A percentile compares a stretch with the other conserved stretches of the same genome.
Conservation (phyloP, 768 basidiomycete genomes). For the Gyrodon lividus region DNA sequence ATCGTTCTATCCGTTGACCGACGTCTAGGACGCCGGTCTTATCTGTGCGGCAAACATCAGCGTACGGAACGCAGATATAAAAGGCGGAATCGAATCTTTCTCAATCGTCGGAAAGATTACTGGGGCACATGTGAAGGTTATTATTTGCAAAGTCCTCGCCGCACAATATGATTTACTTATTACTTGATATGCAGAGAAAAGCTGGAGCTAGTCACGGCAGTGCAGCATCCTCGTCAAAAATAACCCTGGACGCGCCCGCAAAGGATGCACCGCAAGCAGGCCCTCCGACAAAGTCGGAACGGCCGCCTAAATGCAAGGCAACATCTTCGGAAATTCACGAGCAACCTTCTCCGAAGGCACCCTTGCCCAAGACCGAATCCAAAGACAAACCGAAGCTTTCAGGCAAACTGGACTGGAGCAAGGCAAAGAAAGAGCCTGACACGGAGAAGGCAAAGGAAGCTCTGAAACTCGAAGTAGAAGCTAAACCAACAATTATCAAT, state of each 20-base stretch:
- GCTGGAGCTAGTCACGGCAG: slow-evolving; percentile 1
- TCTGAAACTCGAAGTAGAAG: slow-evolving; percentile 18
- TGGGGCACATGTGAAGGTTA: slow-evolving; percentile 47
- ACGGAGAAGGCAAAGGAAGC: slow-evolving; percentile 11
- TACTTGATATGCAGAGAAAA: slow-evolving; percentile 14
- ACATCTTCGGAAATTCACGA: slow-evolving; percentile 26
- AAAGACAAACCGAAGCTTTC: slow-evolving; percentile 34
- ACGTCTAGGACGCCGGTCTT: slow-evolving; percentile 43
- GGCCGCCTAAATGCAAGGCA: slow-evolving; percentile 22
- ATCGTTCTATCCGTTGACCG: neutral
- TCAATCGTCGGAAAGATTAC: slow-evolving; percentile 44
- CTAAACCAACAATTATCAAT: neutral
- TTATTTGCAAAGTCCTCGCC: neutral
- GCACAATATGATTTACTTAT: neutral
- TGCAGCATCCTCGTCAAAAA: slow-evolving; percentile 43
- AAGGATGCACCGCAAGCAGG: slow-evolving; percentile 11
- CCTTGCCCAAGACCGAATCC: slow-evolving; percentile 14
- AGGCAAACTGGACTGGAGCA: slow-evolving; percentile 65
- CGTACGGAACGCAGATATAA: slow-evolving; percentile 35
- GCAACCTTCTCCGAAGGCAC: slow-evolving; percentile 24
- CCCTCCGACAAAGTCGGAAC: slow-evolving; percentile 12
- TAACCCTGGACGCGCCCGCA: slow-evolving; percentile 36
- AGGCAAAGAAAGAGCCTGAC: slow-evolving; percentile 39
- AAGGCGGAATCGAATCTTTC: slow-evolving; percentile 12
- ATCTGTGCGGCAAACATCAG: slow-evolving; percentile 35